A percentile compares a stretch with the other conserved stretches of the same genome.
phyloP scores from a whole-genome alignment of 768 basidiomycete species.

The Hygrocybe coccinea region DNA sequence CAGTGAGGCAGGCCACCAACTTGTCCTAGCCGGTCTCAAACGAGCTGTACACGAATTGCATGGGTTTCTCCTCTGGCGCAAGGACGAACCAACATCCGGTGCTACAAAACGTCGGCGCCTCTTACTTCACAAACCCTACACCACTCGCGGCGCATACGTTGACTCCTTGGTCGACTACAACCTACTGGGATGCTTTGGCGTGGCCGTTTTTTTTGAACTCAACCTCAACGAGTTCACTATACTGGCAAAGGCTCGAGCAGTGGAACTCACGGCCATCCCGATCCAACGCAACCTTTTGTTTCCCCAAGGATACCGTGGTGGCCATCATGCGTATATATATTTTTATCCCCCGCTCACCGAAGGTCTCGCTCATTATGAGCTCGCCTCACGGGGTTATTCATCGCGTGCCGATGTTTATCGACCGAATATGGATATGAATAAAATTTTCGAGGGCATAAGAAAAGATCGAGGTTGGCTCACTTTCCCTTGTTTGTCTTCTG shows the following conservation, averaged over 20 bases:
- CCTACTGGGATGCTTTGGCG: constrained; percentile 16
- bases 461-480: neutral
- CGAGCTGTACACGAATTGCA: neutral
- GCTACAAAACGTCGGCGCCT: neutral
- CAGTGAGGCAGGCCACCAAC: neutral
- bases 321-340: neutral
- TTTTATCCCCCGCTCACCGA: neutral
- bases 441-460: neutral
- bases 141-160: neutral
- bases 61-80: neutral
- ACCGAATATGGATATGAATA: too few relatives aligned
- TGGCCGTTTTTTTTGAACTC: constrained; percentile 28
- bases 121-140: neutral
- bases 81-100: neutral
- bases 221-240: constrained; percentile 13
- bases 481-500: neutral
- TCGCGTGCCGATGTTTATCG: neutral
- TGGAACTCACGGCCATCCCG: neutral
- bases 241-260: constrained; percentile 24
- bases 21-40: neutral
- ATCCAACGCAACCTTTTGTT: neutral
- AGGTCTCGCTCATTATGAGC: neutral
- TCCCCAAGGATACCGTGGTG: neutral
- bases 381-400: neutral
- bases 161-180: neutral